phyloP scores from a whole-genome alignment of 2,329 filamentous ascomycete species.

The Neopestalotiopsis sp. region DNA sequence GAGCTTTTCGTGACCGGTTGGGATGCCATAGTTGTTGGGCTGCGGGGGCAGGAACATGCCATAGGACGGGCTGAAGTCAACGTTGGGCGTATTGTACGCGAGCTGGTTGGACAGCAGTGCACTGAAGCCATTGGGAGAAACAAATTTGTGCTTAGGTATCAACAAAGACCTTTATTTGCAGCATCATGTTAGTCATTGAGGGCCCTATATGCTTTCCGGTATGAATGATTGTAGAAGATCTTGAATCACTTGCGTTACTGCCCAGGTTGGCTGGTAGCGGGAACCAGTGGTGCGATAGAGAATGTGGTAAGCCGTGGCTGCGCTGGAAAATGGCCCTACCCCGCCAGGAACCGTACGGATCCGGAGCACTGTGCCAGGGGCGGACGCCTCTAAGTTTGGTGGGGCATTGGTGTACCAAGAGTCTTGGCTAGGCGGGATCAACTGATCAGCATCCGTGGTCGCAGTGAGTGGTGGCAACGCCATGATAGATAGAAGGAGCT shows the following conservation, averaged over 20 bases:
- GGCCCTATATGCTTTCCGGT: background rate
- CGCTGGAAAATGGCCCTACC: background rate
- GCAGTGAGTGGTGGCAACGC: background rate
- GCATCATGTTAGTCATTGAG: background rate
- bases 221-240: no score
- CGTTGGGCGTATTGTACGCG: background rate
- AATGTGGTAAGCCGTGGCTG: background rate
- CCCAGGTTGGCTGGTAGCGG: constrained; percentile 1
- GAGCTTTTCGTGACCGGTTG: background rate
- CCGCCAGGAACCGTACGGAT: background rate
- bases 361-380: background rate
- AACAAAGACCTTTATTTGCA: background rate
- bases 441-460: background rate
- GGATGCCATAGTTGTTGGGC: background rate
- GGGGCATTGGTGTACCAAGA: background rate
- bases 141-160: background rate
- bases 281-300: constrained; percentile 8
- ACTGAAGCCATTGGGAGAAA: background rate
- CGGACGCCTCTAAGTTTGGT: background rate
- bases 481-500: background rate
- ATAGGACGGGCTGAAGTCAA: background rate
- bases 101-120: background rate
- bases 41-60: background rate
- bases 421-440: background rate
- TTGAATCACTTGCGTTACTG: constrained; percentile 1